phyloP scores from a whole-genome alignment of 306 rosid species.

The Cicer yamashitae region DNA sequence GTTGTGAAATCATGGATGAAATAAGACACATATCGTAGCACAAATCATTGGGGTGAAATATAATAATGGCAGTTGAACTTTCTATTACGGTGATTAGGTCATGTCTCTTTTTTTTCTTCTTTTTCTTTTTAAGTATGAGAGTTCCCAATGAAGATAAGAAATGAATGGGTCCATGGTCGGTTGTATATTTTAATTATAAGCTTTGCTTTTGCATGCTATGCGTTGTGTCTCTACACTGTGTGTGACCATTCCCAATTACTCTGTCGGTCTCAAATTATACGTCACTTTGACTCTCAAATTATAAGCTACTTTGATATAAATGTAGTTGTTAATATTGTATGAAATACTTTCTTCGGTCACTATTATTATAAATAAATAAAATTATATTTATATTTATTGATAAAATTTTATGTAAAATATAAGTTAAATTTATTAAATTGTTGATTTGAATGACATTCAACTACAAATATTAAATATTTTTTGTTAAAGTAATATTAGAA shows the following conservation, averaged over 20 bases:
- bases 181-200: conserved; percentile 51
- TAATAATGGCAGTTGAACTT: conserved; percentile 60
- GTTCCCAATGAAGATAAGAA: conserved; percentile 56
- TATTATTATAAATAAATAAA: too few relatives aligned
- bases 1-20: conserved; percentile 49
- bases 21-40: conserved; percentile 49
- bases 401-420: too few relatives aligned
- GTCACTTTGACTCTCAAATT: too few relatives aligned
- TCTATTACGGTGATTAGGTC: conserved; percentile 55
- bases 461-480: too few relatives aligned
- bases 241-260: conserved; percentile 29
- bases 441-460: too few relatives aligned
- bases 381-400: too few relatives aligned
- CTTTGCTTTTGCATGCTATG: conserved; percentile 49
- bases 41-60: conserved; percentile 63
- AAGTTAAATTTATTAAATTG: too few relatives aligned
- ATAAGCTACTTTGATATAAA: too few relatives aligned
- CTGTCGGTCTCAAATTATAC: too few relatives aligned
- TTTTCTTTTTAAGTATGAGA: conserved; percentile 29
- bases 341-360: too few relatives aligned
- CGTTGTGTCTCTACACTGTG: conserved; percentile 38
- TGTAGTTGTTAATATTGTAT: too few relatives aligned
- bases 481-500: too few relatives aligned
- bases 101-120: conserved; percentile 14
- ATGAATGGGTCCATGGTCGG: conserved; percentile 73